Base-by-base conservation (phyloP, 23 red algal genomes). In the Gracilaria caudata region DNA sequence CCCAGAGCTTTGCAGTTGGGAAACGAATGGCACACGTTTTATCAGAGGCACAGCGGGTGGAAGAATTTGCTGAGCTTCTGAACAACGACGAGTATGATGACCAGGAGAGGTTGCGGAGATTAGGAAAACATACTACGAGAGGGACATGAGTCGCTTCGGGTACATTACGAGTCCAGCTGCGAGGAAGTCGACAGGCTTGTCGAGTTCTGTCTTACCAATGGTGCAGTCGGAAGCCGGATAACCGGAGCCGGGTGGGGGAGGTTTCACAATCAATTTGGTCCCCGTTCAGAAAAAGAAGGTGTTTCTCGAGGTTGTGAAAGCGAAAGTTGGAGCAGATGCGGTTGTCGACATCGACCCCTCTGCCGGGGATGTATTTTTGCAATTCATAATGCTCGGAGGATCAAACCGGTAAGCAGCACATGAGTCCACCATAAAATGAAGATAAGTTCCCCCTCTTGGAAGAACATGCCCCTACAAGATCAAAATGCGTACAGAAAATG, bases 231-330 rank as follows among this genome's bases (percentile, higher is more conserved):
- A n/a, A 74, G 64, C 46, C 75, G 87, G 28, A 68, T 91, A 26
- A 91, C 78, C 24, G 87, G 87, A 10, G 87, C 87, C 19, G 87
- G 87, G 2, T 91, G 87, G 87, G n/a, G 87, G 87, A 35, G 87
- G 87, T 20, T 91, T 55, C 46, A 91, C 87, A 57, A 68, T 91
- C 51, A 91, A 74, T 74, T 21, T 91, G 12, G 87, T 91, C 28
- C 47, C 78, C 3, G 57, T 25, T n/a, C 59, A 71, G 9, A 68
- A 59, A 14, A 44, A 55, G 12, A 38, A 32, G 20, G 9, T 41
- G 7, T 91, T 91, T 51, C 26, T 81, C 21, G n/a, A 71, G 34
- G 21, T 10, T 60, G 47, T 91, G 21, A 40, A 14, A 12, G 44
- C 30, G 26, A 32, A 57, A 64, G 38, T 71, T 58, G 87, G 87